These are phyloP conservation scores for Hamamelis virginiana DNA, from an alignment of 164 flowering plant species.

Conservation along the genomic window DNA sequence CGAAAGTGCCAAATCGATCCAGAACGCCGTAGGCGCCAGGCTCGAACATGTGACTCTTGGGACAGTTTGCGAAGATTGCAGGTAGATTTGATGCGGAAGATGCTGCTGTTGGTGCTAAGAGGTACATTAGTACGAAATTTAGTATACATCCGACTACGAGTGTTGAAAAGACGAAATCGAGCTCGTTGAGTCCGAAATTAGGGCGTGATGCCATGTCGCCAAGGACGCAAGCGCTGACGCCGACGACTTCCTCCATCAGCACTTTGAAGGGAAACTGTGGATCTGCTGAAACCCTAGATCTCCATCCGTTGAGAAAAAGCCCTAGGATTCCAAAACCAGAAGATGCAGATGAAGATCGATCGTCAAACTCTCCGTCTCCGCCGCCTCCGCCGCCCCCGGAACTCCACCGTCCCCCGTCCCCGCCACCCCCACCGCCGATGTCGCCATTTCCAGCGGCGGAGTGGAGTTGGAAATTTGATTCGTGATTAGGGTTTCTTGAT, in stretches of 20 bases:
- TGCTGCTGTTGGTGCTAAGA: slow-evolving; percentile 67
- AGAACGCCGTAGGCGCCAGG: slow-evolving; percentile 55
- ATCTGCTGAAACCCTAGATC: slow-evolving; percentile 84
- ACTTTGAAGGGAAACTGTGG: no score
- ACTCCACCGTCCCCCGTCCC: slow-evolving; percentile 20
- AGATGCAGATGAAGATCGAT: slow-evolving; percentile 19
- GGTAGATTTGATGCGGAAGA: slow-evolving; percentile 41
- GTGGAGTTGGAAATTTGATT: slow-evolving; percentile 13
- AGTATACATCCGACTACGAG: slow-evolving; percentile 86
- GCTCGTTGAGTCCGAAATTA: slow-evolving; percentile 89
- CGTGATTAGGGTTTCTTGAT: slow-evolving; percentile 1
- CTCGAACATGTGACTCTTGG: slow-evolving; percentile 88
- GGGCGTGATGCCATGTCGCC: slow-evolving; percentile 98
- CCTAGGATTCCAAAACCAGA: slow-evolving; percentile 51
- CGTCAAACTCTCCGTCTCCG: no score
- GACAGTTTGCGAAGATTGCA: slow-evolving; percentile 69
- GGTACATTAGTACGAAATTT: slow-evolving; percentile 85
- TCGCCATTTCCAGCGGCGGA: slow-evolving; percentile 15
- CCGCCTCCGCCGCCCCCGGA: slow-evolving; percentile 13
- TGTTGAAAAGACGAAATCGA: slow-evolving; percentile 93
- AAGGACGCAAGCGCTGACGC: slow-evolving; percentile 67
- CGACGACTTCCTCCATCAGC: slow-evolving; percentile 89
- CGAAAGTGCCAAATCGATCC: slow-evolving; percentile 71
- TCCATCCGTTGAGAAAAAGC: slow-evolving; percentile 72
- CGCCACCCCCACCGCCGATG: slow-evolving; percentile 18